Conservation (phyloP, 331 rosid genomes). For the Phaseolus coccineus region DNA sequence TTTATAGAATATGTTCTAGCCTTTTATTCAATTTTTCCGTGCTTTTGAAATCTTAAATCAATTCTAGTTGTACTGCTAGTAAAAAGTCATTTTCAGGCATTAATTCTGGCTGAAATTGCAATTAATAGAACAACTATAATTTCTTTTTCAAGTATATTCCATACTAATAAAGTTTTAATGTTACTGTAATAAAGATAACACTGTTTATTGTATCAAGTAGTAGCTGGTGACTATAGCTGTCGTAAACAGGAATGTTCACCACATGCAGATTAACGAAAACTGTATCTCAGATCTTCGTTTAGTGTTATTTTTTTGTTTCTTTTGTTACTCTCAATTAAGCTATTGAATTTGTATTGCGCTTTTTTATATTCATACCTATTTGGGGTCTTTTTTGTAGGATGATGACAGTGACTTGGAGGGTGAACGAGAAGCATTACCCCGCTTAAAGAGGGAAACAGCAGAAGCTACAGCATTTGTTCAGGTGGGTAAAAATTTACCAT, state of each 20-base stretch:
- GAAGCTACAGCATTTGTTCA: conserved; percentile 85
- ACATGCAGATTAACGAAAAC: not conserved
- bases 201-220: not conserved
- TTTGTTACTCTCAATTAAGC: not conserved
- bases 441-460: conserved; percentile 53
- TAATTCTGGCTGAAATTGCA: not conserved
- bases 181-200: not conserved
- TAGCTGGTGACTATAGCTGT: not conserved
- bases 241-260: not conserved
- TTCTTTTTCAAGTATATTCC: not conserved
- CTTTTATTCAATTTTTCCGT: not conserved
- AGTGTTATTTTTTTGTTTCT: not conserved
- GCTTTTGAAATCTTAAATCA: not conserved
- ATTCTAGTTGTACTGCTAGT: not conserved
- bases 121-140: not conserved
- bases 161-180: not conserved
- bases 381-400: conserved; percentile 59
- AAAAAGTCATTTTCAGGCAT: not conserved
- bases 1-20: not conserved
- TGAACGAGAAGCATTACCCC: conserved; percentile 70
- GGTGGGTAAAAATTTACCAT: conserved; percentile 46
- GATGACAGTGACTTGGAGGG: conserved; percentile 85
- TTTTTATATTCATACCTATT: not conserved
- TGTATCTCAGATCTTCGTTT: not conserved
- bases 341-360: not conserved